Base-by-base conservation (phyloP, 2,329 filamentous ascomycete genomes). In the Pseudogymnoascus sp. region DNA sequence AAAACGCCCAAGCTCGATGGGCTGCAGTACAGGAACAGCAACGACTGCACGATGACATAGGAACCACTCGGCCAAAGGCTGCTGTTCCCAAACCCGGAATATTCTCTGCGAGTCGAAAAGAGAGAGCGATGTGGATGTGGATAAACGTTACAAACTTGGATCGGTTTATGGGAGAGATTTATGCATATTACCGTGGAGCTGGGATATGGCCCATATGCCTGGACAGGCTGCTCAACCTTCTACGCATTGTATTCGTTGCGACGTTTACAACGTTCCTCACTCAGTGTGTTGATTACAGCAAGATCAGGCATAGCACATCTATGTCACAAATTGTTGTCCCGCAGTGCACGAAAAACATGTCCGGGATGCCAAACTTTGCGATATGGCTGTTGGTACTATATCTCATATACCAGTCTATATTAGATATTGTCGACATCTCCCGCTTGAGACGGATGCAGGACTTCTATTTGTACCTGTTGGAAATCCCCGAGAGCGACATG, bases 101-200 rank as follows among this genome's bases (percentile, higher is more conserved):
- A 61, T 77, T 72, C 18, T 64, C 78, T 61, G 77, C 81, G 28
- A 83, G 85, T 69, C 84, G 86, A 0, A 83, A 83, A 73, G 84
- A 88, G 68, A 86, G 84, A 70, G 88, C 88, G 18, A 81, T 90
- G 79, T 90, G 87, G 84, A 80, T 84, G 66, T 91, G 88, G 85
- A 84, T 86, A 16, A 90, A 90, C 69, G 86, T 89, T 40, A 81
- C 83, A 63, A 88, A 90, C 69, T 73, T 91, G 63, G 88, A 91
- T 71, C 84, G 83, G 61, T 90, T 90, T 70, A 78, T 91, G 65
- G 79, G 80, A 62, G 84, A 89, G 50, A 85, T 89, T 6, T 91
- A 90, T 72, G 78, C 82, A 56, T 90, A 90, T 74, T 90, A 85
- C 69, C 75, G 81, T 40, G 84, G 83, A 6, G 84, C 87, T 70